Evolutionary conservation across 148 eudicot species (phyloP).

Genomic region (Amaranthus hypochondriacus): DNA sequence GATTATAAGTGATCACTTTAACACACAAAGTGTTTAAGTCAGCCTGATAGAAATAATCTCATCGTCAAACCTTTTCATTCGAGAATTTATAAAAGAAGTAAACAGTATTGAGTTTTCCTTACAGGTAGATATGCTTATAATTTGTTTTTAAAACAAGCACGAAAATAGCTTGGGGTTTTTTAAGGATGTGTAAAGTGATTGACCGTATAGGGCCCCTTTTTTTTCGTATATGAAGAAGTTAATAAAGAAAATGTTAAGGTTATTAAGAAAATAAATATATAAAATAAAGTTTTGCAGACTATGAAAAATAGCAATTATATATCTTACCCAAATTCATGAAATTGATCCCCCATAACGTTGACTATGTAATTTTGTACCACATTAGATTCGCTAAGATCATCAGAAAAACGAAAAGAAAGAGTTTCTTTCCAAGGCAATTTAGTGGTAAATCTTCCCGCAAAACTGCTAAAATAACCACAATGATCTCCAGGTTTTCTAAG

Average conservation of each 20-base stretch:
- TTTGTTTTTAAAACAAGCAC: too few species aligned
- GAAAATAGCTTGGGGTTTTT: too few species aligned
- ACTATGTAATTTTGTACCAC: conserved; percentile 38
- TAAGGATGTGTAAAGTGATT: too few species aligned
- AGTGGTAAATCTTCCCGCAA: conserved; percentile 50
- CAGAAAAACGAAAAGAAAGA: conserved; percentile 41
- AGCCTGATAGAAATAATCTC: too few species aligned
- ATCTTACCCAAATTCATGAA: conserved; percentile 42
- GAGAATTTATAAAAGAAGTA: too few species aligned
- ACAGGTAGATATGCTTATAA: too few species aligned
- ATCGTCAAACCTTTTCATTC: too few species aligned
- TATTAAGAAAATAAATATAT: neutral
- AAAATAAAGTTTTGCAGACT: neutral
- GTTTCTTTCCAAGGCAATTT: conserved; percentile 83
- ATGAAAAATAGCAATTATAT: neutral
- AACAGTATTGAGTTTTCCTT: too few species aligned
- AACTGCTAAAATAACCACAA: conserved; percentile 66
- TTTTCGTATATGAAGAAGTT: too few species aligned
- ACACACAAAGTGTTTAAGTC: too few species aligned
- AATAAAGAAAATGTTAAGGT: neutral
- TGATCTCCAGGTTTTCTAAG: conserved; percentile 43
- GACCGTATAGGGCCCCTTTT: too few species aligned
- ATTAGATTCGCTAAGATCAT: conserved; percentile 24
- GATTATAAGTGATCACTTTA: too few species aligned
- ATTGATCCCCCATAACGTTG: conserved; percentile 34